Base-by-base conservation (phyloP, 2,329 filamentous ascomycete species). In the Aspergillus luchuensis region DNA sequence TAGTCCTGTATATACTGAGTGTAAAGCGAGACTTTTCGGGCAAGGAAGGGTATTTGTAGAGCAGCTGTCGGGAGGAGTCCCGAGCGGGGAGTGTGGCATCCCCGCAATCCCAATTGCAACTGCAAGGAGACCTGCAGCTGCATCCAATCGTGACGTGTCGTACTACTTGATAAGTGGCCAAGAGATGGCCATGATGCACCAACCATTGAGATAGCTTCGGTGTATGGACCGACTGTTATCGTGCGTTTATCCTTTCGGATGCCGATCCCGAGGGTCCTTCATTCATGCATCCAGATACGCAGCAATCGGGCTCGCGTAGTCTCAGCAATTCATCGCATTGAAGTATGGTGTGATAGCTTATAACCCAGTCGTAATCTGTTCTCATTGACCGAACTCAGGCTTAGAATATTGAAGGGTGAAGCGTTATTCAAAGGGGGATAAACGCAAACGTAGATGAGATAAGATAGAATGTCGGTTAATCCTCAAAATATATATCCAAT, bases 251-350 rank as follows among this genome's bases (percentile, higher is more conserved):
- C 45, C 21, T 25, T 33, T 39, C 55, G 61, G 61, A n/a, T 60
- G 58, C 53, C 61, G 50, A 60, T 57, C 39, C 53, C 28, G 47
- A 58, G 30, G 57, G 57, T 45, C 55, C 43, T 49, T 38, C 58
- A 59, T 47, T 59, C 10, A 19, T 43, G n/a, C 39, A 43, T 17
- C 39, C n/a, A 8, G 4, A 8, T n/a, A 10, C 17, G 30, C 30
- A 11, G 30, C 30, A 11, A 13, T 5, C 30, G 10, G 33, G 33
- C 5, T 30, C 28, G 28, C 28, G 28, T 30, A 11, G 4, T 30
- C 1, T 6, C 5, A 23, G 8, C 10, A 13, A 36, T 13, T 1
- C 11, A 36, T 36, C 30, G 11, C 11, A 36, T 3, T 36, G 4
- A 13, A 36, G 10, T 36, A 15, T 36, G 11, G 15, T 11, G 4